Evolutionary conservation across 208 protist species (phyloP), one percentile per base, ranked within the genome.

Genomic region (Trichomonas tenax): DNA sequence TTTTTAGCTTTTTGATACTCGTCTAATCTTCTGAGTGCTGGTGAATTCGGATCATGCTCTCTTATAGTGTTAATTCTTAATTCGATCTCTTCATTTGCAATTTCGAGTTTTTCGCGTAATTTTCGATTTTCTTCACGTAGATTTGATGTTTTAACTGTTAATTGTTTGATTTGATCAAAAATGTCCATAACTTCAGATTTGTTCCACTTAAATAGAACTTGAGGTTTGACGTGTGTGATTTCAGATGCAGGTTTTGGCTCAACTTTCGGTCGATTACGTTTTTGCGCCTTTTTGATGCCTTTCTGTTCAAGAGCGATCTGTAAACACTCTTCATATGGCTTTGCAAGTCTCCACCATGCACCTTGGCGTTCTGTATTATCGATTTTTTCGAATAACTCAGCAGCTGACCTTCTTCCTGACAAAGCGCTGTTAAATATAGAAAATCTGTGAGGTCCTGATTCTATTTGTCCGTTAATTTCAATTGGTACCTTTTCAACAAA

Each of bases 401-500:
- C 86, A 6, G 86, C 86, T 38, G 86, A 93, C 51, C 86, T 23
- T 10, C 86, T 4, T 10, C 86, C 86, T 23, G 40, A 93, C 10
- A 93, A 36, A 93, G 86, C 86, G 38, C 86, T 93, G 31, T 93
- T 93, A 51, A 93, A 93, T 23, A 51, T 93, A 23, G 86, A 93
- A 93, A 93, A 93, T 23, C 86, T 38, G 36, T 93, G 86, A 31
- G 86, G 86, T 34, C 86, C 86, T 48, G 40, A 17, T 9, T 93
- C 86, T 17, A 51, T 51, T 34, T 51, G 15, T 10, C 86, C 86
- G 51, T 93, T 93, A 9, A 51, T 26, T 34, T 51, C 44, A 51
- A 93, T 93, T 93, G 86, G 44, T 38, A 15, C 40, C 1, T 93
- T 93, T 58, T 93, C 86, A 2, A 48, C 40, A 26, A 23, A 23